A percentile compares a stretch with the other conserved stretches of the same genome.
Evolutionary conservation across 352 stramenopile species (phyloP).

Genomic region (Discostella stelligera): DNA sequence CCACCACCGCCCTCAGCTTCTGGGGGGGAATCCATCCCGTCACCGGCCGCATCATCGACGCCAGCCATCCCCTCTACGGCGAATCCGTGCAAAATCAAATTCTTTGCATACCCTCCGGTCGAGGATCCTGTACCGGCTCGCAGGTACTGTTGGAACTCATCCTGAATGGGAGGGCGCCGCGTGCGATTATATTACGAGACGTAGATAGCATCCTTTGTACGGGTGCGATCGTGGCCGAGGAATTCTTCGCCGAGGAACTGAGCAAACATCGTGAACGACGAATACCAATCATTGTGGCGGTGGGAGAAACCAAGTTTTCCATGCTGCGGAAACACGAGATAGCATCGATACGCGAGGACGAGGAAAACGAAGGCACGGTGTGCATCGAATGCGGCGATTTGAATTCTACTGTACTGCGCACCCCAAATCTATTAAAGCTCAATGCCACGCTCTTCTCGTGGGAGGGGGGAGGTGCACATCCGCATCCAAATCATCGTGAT

Average conservation of each 20-base stretch:
- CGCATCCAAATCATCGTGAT: too few relatives aligned
- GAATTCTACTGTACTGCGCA: not conserved
- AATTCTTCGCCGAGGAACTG: conserved; percentile 59
- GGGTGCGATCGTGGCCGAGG: conserved; percentile 65
- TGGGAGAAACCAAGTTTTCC: conserved; percentile 34
- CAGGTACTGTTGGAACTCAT: conserved; percentile 79
- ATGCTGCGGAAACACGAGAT: not conserved
- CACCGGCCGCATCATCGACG: conserved; percentile 67
- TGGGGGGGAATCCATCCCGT: conserved; percentile 78
- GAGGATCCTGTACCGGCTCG: conserved; percentile 73
- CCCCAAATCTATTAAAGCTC: conserved; percentile 12
- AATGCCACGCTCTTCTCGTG: not conserved
- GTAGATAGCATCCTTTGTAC: conserved; percentile 65
- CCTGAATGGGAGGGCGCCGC: conserved; percentile 59
- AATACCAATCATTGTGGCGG: conserved; percentile 35
- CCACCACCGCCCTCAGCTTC: conserved; percentile 45
- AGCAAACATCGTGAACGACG: not conserved
- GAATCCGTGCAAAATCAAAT: conserved; percentile 48
- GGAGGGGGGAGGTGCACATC: too few relatives aligned
- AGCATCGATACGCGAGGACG: not conserved
- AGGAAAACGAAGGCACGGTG: not conserved
- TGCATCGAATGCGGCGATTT: not conserved
- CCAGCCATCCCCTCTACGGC: conserved; percentile 58
- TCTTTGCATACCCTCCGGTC: conserved; percentile 63
- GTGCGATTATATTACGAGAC: conserved; percentile 64